Conservation (phyloP, 805 yeast species). For the Allodekkera sacchari region DNA sequence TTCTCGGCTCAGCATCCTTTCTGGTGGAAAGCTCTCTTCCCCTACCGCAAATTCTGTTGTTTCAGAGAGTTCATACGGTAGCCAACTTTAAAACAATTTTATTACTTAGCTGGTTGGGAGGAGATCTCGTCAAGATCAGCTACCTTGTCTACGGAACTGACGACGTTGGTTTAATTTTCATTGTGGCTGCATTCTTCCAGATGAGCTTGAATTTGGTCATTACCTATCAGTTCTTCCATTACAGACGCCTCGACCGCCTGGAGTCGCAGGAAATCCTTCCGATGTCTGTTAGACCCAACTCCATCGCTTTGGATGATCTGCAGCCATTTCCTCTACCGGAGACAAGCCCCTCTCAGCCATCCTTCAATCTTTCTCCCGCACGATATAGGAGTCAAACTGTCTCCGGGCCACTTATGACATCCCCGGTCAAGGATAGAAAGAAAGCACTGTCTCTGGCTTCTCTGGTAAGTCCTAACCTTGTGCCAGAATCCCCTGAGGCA, state of each 20-base stretch:
- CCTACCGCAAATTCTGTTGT: constrained; percentile 66
- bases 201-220: constrained; percentile 67
- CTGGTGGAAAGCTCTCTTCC: constrained; percentile 69
- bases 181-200: constrained; percentile 69
- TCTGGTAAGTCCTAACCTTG: no score
- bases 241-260: constrained; percentile 27
- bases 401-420: no score
- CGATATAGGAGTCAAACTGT: no score
- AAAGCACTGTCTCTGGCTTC: no score
- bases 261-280: constrained; percentile 3
- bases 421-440: no score
- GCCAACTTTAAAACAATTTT: constrained; percentile 74
- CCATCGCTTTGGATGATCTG: no score
- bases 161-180: constrained; percentile 55
- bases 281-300: no score
- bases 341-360: no score
- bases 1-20: constrained; percentile 31
- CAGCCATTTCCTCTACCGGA: no score
- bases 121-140: constrained; percentile 72
- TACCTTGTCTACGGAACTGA: constrained; percentile 72
- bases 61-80: constrained; percentile 56
- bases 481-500: constrained; percentile 7
- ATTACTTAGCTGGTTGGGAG: constrained; percentile 79
- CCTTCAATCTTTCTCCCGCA: no score
- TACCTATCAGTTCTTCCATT: constrained; percentile 64